Evolutionary conservation across 2,329 filamentous ascomycete species (phyloP).

Genomic region (Laburnicola sp.): DNA sequence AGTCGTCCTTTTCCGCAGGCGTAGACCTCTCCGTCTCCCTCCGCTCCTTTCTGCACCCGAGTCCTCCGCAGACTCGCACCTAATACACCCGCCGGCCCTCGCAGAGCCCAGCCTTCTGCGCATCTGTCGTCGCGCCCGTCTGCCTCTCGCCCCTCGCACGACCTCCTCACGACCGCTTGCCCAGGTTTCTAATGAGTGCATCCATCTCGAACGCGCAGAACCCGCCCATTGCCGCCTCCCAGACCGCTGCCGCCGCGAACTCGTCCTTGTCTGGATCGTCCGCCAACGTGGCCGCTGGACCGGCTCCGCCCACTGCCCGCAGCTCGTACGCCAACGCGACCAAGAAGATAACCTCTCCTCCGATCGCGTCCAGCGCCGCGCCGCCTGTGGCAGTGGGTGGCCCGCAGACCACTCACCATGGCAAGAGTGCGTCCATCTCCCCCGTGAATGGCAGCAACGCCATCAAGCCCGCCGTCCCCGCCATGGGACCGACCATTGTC

Average conservation of each 20-base stretch:
- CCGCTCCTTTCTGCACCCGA: conserved; percentile 33
- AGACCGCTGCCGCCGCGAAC: conserved; percentile 52
- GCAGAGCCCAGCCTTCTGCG: conserved; percentile 20
- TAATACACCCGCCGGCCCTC: conserved; percentile 24
- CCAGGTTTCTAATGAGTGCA: conserved; percentile 62
- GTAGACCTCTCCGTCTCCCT: conserved; percentile 28
- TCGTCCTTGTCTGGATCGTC: conserved; percentile 55
- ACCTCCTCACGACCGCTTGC: conserved; percentile 12
- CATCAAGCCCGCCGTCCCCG: conserved; percentile 70
- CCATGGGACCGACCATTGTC: conserved; percentile 62
- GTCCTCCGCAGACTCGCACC: conserved; percentile 29
- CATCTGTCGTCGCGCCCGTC: conserved; percentile 21
- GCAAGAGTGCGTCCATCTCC: conserved; percentile 57
- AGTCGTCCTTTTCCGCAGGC: conserved; percentile 34
- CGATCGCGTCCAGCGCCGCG: conserved; percentile 56
- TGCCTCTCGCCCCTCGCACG: conserved; percentile 16
- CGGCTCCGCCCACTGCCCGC: conserved; percentile 59
- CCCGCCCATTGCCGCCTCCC: conserved; percentile 54
- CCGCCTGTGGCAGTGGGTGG: conserved; percentile 58
- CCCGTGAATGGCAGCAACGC: conserved; percentile 82
- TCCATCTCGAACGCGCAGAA: conserved; percentile 57
- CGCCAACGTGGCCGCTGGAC: conserved; percentile 55
- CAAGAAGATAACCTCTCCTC: conserved; percentile 56
- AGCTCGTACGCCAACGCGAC: conserved; percentile 65
- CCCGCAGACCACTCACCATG: conserved; percentile 56